phyloP scores from a whole-genome alignment of 768 basidiomycete species.

The Serendipita sp. region DNA sequence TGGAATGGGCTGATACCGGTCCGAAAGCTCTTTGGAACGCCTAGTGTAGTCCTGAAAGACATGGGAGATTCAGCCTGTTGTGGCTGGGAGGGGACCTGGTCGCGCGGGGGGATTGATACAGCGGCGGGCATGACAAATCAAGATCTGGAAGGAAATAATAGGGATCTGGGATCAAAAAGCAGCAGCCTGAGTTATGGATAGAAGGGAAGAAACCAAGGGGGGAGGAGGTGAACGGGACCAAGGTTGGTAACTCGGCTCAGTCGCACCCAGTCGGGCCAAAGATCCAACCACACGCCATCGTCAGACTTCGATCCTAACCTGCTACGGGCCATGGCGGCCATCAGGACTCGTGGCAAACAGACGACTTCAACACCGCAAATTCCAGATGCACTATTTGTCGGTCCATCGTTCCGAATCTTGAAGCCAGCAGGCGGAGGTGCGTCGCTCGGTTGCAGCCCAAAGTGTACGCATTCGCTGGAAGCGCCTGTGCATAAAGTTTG shows the following conservation, averaged over 20 bases:
- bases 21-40: conserved; percentile 4
- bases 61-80: conserved; percentile 1
- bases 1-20: background rate
- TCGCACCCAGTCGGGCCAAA: background rate
- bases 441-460: background rate
- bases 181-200: background rate
- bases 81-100: background rate
- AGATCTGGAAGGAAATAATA: background rate
- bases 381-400: background rate
- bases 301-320: conserved; percentile 2
- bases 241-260: background rate
- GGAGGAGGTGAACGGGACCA: background rate
- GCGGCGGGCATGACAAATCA: conserved; percentile 1
- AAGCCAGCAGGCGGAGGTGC: background rate
- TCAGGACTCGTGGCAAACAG: background rate
- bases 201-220: background rate
- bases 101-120: background rate
- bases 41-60: background rate
- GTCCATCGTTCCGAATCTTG: background rate
- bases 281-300: background rate
- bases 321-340: background rate
- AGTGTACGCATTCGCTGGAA: background rate
- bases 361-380: background rate
- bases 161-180: background rate
- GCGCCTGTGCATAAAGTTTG: background rate